Conservation (phyloP, 352 stramenopile genomes). For the Phytopythium aichiense region DNA sequence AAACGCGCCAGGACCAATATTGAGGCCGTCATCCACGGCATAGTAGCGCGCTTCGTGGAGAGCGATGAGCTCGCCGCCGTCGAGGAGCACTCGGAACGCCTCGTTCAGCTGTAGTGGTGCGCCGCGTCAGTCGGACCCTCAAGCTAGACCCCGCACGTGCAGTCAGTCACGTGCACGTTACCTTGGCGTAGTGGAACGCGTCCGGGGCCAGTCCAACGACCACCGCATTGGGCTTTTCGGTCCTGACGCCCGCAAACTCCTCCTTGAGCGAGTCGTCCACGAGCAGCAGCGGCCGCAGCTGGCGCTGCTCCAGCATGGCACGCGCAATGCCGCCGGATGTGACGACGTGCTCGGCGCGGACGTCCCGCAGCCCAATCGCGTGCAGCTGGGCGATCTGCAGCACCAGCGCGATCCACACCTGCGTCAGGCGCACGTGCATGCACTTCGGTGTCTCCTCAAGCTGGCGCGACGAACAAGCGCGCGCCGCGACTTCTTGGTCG, state of each 20-base stretch:
- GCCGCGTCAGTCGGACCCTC: background rate
- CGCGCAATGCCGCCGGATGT: constrained; percentile 42
- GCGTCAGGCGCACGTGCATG: no score
- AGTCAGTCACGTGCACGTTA: constrained; percentile 5
- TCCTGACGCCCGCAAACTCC: constrained; percentile 39
- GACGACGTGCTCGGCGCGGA: constrained; percentile 36
- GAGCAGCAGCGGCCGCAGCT: constrained; percentile 41
- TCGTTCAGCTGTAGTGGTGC: constrained; percentile 34
- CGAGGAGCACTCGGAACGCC: constrained; percentile 45
- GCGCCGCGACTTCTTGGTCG: constrained; percentile 51
- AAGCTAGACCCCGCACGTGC: background rate
- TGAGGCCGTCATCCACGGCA: constrained; percentile 38
- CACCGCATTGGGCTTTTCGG: constrained; percentile 45
- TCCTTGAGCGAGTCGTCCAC: constrained; percentile 36
- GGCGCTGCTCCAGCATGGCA: constrained; percentile 26
- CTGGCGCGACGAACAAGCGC: constrained; percentile 25
- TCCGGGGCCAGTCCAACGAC: constrained; percentile 46
- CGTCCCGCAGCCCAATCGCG: constrained; percentile 32
- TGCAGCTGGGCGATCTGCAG: constrained; percentile 40
- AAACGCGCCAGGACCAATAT: constrained; percentile 49
- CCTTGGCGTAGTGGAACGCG: constrained; percentile 57
- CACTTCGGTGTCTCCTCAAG: background rate
- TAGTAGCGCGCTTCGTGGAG: constrained; percentile 54
- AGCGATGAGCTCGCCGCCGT: constrained; percentile 46
- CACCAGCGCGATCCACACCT: no score